Percentiles rank a stretch among this genome's conserved stretches.
Conservation (phyloP, 139 green algal genomes). For the Coccomyxa sp. region DNA sequence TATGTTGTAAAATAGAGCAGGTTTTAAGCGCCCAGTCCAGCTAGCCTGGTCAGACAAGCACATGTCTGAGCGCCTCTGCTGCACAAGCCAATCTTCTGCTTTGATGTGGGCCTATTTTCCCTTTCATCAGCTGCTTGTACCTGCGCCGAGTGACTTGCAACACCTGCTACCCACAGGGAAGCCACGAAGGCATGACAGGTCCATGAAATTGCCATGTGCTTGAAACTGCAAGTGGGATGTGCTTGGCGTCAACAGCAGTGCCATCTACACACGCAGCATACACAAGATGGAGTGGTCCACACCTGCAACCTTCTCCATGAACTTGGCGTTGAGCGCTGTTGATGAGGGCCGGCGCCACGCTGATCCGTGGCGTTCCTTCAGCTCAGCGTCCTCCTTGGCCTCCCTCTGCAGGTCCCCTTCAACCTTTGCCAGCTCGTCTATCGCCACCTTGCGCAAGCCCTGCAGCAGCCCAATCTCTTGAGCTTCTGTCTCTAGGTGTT, state of each 20-base stretch:
- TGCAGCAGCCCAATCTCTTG: too few relatives aligned
- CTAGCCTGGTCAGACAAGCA: too few relatives aligned
- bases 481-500: too few relatives aligned
- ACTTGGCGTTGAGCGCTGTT: constrained; percentile 52
- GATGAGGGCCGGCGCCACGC: constrained; percentile 48
- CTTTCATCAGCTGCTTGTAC: too few relatives aligned
- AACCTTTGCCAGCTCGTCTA: constrained; percentile 44
- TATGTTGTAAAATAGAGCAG: too few relatives aligned
- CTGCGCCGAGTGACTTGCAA: too few relatives aligned
- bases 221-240: not conserved
- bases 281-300: not conserved
- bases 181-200: too few relatives aligned
- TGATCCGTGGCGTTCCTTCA: constrained; percentile 49
- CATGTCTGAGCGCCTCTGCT: too few relatives aligned
- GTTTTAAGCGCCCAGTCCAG: too few relatives aligned
- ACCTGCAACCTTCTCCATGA: constrained; percentile 66
- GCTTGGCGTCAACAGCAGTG: not conserved
- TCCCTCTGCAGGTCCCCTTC: constrained; percentile 64
- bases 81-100: not conserved
- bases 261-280: not conserved
- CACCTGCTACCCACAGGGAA: too few relatives aligned
- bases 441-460: constrained; percentile 53
- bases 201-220: too few relatives aligned
- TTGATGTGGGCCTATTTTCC: too few relatives aligned
- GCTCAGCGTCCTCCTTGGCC: constrained; percentile 45